Conservation (phyloP, 805 yeast genomes). For the Henningerozyma blattae region DNA sequence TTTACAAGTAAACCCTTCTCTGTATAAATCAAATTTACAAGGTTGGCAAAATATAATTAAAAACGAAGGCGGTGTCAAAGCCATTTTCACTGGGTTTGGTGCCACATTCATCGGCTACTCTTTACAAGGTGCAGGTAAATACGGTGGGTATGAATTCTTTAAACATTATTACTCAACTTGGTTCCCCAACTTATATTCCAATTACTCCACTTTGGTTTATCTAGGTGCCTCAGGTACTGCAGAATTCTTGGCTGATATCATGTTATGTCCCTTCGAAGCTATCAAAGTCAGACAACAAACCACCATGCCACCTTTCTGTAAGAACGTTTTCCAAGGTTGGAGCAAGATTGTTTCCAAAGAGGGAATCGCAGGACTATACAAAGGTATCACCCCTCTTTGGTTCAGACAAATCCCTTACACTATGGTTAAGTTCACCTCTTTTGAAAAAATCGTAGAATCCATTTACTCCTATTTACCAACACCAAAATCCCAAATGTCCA, state of each 20-base stretch:
- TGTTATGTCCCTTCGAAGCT: conserved; percentile 89
- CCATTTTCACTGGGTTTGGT: conserved; percentile 77
- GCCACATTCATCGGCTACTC: conserved; percentile 92
- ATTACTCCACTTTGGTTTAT: conserved; percentile 62
- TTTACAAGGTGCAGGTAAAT: conserved; percentile 94
- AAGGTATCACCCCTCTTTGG: conserved; percentile 90
- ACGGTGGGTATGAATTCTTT: conserved; percentile 89
- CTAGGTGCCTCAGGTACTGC: conserved; percentile 90
- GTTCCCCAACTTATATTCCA: conserved; percentile 42
- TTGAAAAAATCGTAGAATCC: conserved; percentile 77
- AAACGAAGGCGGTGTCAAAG: conserved; percentile 71
- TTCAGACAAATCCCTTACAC: conserved; percentile 97
- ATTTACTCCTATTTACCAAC: conserved; percentile 68
- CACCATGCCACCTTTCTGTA: conserved; percentile 75
- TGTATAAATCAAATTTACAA: conserved; percentile 66
- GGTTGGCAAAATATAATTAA: conserved; percentile 72
- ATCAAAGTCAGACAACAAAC: conserved; percentile 92
- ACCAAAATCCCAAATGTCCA: conserved; percentile 57
- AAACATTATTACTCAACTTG: conserved; percentile 63
- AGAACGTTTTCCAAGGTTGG: conserved; percentile 53
- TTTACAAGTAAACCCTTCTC: conserved; percentile 66
- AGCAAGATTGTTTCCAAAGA: conserved; percentile 51
- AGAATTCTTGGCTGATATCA: conserved; percentile 83
- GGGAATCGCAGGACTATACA: conserved; percentile 68
- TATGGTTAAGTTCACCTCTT: conserved; percentile 91